A percentile compares a stretch with the other conserved stretches of the same genome.
phyloP scores from a whole-genome alignment of 2,329 filamentous ascomycete genomes.

The Apiospora malaysiana region DNA sequence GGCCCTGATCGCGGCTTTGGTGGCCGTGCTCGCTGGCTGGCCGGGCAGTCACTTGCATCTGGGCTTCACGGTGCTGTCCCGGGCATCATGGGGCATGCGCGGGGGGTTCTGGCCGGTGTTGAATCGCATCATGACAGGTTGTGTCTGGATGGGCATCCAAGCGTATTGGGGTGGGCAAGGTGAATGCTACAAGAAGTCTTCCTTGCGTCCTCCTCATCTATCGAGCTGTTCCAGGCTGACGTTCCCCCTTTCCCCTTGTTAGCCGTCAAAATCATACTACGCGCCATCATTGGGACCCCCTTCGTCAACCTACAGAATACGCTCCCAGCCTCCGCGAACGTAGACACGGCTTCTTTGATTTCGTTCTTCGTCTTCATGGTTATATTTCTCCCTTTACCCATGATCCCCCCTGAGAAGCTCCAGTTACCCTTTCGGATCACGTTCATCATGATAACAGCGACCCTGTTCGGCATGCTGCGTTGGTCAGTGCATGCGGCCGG shows the following conservation, averaged over 20 bases:
- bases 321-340: slow-evolving; percentile 33
- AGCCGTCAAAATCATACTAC: slow-evolving; percentile 39
- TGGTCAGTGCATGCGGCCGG: slow-evolving; percentile 37
- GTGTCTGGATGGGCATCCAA: slow-evolving; percentile 40
- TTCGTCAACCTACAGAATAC: slow-evolving; percentile 35
- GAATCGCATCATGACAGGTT: slow-evolving; percentile 39
- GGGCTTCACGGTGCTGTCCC: slow-evolving; percentile 42
- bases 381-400: slow-evolving; percentile 35
- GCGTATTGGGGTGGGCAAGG: slow-evolving; percentile 38
- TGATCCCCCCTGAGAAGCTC: slow-evolving; percentile 39
- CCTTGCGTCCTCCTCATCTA: background rate
- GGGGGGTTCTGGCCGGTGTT: slow-evolving; percentile 41
- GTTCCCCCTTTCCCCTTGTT: background rate
- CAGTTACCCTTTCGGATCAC: slow-evolving; percentile 36
- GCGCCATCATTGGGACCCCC: slow-evolving; percentile 36
- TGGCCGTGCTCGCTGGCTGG: slow-evolving; percentile 43
- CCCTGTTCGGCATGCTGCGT: slow-evolving; percentile 41
- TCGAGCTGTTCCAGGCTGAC: background rate
- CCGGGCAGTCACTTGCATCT: slow-evolving; percentile 41
- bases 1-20: slow-evolving; percentile 39
- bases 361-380: slow-evolving; percentile 38
- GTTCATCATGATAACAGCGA: slow-evolving; percentile 38
- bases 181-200: background rate
- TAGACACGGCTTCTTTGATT: slow-evolving; percentile 36
- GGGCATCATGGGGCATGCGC: slow-evolving; percentile 34